Base-by-base conservation (phyloP, 768 basidiomycete genomes). In the Leccinum barrowsii region DNA sequence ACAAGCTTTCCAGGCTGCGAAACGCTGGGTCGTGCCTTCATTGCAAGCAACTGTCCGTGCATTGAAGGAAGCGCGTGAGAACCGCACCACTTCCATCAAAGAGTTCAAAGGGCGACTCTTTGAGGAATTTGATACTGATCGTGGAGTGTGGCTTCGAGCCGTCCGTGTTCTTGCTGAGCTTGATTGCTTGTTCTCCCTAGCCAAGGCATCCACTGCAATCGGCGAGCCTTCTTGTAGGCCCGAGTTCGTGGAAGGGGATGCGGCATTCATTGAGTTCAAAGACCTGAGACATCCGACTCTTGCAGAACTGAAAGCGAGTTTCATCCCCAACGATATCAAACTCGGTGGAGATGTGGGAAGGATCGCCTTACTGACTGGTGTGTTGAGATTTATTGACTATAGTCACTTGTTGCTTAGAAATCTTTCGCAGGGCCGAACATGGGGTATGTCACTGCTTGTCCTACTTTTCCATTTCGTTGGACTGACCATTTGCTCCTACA, bases 161-260 rank as follows among this genome's bases (percentile, higher is more conserved):
- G 80, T 94, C 61, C 85, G 92, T 37, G 86, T 92, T 15, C 82
- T 96, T 52, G 89, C 97, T 7, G 95, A 99, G 75, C 79, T 99
- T n/a, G 97, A 99, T 72, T 99, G 97, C 72, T 76, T 99, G 21
- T 85, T 96, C 71, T 92, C 92, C 63, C 75, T 98, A 50, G 90
- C 96, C 5, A 95, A 92, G 72, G 82, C 93, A 1, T 97, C 94
- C 1, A 71, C 75, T n/a, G 90, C 91, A 8, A 81, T 99, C 44
- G 95, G 94, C 47, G 93, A 97, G 72, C 97, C 97, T 3, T 81
- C 84, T n/a, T 98, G 97, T 67, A 78, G 97, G 59, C 97, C 97
- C 1, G 85, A 87, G 65, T 86, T 99, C 57, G 81, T 95, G 17
- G 90, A 93, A 57, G 86, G 80, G 13, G 86, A 92, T 58, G 76